Evolutionary conservation across 1,284 basidiomycete genomes (phyloP).

Genomic region (Gymnopus androsaceus): DNA sequence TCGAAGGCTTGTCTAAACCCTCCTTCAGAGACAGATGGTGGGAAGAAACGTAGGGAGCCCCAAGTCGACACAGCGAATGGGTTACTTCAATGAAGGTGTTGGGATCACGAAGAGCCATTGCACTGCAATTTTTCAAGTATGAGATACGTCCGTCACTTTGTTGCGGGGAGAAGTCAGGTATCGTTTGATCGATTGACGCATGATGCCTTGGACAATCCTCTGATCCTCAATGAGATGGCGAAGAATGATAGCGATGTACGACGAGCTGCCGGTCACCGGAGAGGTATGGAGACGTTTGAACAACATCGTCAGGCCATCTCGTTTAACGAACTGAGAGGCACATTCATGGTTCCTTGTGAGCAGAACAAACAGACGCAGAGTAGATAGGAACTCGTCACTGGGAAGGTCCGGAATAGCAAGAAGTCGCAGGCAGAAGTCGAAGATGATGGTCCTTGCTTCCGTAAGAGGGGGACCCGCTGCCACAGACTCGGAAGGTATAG

Average conservation of each 20-base stretch:
- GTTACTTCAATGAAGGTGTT: conserved; percentile 77
- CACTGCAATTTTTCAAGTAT: conserved; percentile 78
- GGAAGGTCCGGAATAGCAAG: conserved; percentile 64
- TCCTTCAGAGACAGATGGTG: conserved; percentile 69
- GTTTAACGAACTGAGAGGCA: conserved; percentile 64
- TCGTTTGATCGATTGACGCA: conserved; percentile 81
- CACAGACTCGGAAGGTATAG: conserved; percentile 50
- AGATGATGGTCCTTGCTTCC: conserved; percentile 67
- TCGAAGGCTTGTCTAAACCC: conserved; percentile 23
- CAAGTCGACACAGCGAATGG: conserved; percentile 71
- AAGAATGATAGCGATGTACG: conserved; percentile 84
- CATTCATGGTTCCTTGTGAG: conserved; percentile 72
- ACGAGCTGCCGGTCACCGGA: conserved; percentile 70
- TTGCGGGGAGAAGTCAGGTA: conserved; percentile 75
- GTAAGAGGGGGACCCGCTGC: conserved; percentile 61
- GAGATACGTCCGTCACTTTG: conserved; percentile 71
- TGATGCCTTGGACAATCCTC: conserved; percentile 65
- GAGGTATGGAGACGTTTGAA: conserved; percentile 66
- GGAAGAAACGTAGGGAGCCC: conserved; percentile 60
- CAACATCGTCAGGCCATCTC: conserved; percentile 64
- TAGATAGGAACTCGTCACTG: conserved; percentile 79
- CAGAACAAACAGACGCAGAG: conserved; percentile 78
- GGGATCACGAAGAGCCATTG: conserved; percentile 84
- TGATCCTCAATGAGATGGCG: conserved; percentile 89
- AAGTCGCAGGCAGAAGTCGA: conserved; percentile 73